phyloP scores from a whole-genome alignment of 2,329 filamentous ascomycete species.

The Sporothrix sp. region DNA sequence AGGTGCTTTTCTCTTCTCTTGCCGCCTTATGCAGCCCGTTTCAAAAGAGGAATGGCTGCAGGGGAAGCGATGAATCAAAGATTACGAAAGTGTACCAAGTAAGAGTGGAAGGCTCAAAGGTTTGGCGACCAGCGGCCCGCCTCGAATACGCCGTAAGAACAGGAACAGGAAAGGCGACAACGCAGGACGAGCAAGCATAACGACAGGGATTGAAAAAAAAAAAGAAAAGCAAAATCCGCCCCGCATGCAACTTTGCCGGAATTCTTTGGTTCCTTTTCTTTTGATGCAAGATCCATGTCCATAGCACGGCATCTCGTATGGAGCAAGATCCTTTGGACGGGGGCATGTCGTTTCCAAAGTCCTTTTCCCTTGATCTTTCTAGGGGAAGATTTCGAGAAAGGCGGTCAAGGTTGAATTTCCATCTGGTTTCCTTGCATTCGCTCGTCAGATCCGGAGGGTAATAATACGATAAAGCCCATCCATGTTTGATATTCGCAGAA shows the following conservation, averaged over 20 bases:
- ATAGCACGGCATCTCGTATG: background rate
- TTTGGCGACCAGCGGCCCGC: conserved; percentile 1
- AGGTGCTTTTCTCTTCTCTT: background rate
- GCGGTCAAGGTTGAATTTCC: conserved; percentile 1
- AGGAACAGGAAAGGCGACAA: conserved; percentile 1
- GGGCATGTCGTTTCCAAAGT: background rate
- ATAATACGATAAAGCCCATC: too few species aligned
- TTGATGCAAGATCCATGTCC: background rate
- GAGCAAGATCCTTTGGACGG: background rate
- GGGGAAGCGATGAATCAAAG: conserved; percentile 6
- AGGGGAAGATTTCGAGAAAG: conserved; percentile 5
- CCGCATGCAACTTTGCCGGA: background rate
- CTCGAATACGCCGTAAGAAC: too few species aligned
- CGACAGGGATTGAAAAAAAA: too few species aligned
- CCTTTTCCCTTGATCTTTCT: background rate
- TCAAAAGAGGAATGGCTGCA: background rate
- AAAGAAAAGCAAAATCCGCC: background rate
- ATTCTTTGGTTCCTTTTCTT: background rate
- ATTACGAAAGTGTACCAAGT: background rate
- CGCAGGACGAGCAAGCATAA: too few species aligned
- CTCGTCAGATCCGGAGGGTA: background rate
- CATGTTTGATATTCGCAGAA: conserved; percentile 4
- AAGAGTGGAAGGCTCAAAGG: background rate
- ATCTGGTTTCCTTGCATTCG: background rate
- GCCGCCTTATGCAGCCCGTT: background rate